These are phyloP conservation scores for Blastocystis sp. DNA, from an alignment of 352 stramenopile species.

Conservation along the genomic window DNA sequence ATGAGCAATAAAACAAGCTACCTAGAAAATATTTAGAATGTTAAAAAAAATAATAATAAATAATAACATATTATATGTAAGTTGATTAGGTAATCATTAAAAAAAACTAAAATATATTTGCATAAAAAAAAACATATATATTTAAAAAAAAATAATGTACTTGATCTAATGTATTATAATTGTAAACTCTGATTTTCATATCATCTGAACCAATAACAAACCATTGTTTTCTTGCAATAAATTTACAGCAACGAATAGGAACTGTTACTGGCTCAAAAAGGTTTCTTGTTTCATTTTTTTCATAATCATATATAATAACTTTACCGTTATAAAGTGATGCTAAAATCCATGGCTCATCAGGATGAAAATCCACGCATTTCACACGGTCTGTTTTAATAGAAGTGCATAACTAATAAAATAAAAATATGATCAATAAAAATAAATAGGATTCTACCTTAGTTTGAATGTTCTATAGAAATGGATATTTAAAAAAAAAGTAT, in stretches of 20 bases:
- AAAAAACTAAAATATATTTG: no score
- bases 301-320: conserved; percentile 66
- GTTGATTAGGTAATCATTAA: no score
- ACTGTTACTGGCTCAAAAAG: conserved; percentile 54
- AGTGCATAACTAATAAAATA: no score
- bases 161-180: conserved; percentile 99
- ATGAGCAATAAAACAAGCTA: conserved; percentile 72
- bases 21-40: conserved; percentile 48
- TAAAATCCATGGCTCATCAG: conserved; percentile 59
- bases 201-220: conserved; percentile 79
- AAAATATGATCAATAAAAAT: no score
- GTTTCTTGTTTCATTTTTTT: conserved; percentile 49
- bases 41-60: conserved; percentile 42
- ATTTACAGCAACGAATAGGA: conserved; percentile 48
- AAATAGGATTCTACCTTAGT: no score
- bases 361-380: conserved; percentile 63
- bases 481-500: no score
- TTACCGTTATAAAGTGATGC: conserved; percentile 58
- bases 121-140: no score
- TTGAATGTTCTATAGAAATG: no score
- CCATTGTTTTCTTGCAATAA: conserved; percentile 88
- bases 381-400: conserved; percentile 61
- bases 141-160: conserved; percentile 41
- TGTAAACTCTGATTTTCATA: conserved; percentile 87
- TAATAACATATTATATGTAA: no score